Evolutionary conservation across 2,329 filamentous ascomycete genomes (phyloP).

Genomic region (Scortechinia acanthostroma): DNA sequence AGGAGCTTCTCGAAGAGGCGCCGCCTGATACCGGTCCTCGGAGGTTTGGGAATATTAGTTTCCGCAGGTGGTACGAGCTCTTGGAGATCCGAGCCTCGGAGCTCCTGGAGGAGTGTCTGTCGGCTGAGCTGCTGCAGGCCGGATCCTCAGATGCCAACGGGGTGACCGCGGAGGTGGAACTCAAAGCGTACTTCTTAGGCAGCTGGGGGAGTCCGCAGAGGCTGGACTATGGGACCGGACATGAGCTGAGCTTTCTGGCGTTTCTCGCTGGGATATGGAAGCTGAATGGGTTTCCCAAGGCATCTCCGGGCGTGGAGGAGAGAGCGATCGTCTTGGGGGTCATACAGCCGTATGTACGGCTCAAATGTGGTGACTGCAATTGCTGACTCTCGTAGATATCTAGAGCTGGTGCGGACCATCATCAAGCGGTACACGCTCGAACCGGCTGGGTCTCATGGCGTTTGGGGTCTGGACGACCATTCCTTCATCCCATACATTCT

Average conservation of each 20-base stretch:
- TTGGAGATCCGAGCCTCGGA: conserved; percentile 49
- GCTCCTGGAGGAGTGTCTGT: conserved; percentile 50
- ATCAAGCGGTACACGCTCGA: conserved; percentile 90
- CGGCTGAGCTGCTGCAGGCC: conserved; percentile 20
- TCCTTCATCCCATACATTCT: conserved; percentile 91
- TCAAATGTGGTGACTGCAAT: neutral
- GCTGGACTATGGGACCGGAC: conserved; percentile 91
- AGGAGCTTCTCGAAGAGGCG: conserved; percentile 64
- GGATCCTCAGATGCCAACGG: conserved; percentile 15
- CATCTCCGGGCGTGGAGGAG: conserved; percentile 47
- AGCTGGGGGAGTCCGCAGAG: conserved; percentile 82
- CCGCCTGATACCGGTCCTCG: conserved; percentile 81
- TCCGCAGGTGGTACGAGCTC: conserved; percentile 73
- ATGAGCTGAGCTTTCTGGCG: conserved; percentile 89
- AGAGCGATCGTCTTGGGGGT: conserved; percentile 74
- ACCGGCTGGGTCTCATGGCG: conserved; percentile 89
- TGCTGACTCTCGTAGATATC: conserved; percentile 47
- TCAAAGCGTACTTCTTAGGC: conserved; percentile 74
- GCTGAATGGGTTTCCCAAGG: conserved; percentile 68
- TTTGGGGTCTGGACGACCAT: conserved; percentile 98
- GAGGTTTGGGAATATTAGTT: conserved; percentile 87
- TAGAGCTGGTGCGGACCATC: conserved; percentile 72
- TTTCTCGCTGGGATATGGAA: conserved; percentile 91
- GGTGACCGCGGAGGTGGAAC: conserved; percentile 52
- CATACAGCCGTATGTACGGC: conserved; percentile 66